Conservation (phyloP, 2,329 filamentous ascomycete genomes). For the Orbilia quercus region DNA sequence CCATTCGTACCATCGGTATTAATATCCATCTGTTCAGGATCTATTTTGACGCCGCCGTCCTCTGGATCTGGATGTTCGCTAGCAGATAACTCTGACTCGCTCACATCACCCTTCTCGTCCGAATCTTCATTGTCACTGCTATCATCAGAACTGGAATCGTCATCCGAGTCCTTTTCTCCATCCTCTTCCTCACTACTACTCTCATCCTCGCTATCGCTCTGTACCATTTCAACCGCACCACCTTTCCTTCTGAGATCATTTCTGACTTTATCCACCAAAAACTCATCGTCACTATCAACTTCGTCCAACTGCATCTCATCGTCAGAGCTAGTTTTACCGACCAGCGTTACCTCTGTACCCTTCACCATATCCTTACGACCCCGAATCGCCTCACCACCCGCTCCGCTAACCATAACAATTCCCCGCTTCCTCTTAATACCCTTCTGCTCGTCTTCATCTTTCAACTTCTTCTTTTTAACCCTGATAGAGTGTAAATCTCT, state of each 20-base stretch:
- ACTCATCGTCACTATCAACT: conserved; percentile 61
- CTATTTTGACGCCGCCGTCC: conserved; percentile 51
- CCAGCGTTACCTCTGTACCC: conserved; percentile 33
- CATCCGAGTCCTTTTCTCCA: conserved; percentile 59
- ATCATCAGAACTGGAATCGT: conserved; percentile 5
- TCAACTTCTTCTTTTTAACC: conserved; percentile 24
- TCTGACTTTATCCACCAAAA: conserved; percentile 48
- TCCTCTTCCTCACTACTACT: conserved; percentile 59
- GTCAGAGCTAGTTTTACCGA: conserved; percentile 18
- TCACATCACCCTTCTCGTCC: conserved; percentile 17
- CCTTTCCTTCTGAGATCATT: conserved; percentile 38
- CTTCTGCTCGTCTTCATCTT: conserved; percentile 12
- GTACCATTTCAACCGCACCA: conserved; percentile 30
- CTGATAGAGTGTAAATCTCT: conserved; percentile 19
- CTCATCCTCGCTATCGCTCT: conserved; percentile 45
- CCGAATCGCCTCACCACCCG: conserved; percentile 23
- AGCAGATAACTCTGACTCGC: conserved; percentile 42
- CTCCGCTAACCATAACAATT: conserved; percentile 44
- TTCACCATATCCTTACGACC: conserved; percentile 31
- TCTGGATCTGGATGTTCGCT: conserved; percentile 57
- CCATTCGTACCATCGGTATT: conserved; percentile 21
- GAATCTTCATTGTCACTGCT: conserved; percentile 23
- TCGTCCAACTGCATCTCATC: conserved; percentile 49
- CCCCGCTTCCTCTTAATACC: conserved; percentile 56
- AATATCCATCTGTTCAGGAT: conserved; percentile 32